phyloP scores from a whole-genome alignment of 116 monocot genomes.

The Dioscorea cayenensis region DNA sequence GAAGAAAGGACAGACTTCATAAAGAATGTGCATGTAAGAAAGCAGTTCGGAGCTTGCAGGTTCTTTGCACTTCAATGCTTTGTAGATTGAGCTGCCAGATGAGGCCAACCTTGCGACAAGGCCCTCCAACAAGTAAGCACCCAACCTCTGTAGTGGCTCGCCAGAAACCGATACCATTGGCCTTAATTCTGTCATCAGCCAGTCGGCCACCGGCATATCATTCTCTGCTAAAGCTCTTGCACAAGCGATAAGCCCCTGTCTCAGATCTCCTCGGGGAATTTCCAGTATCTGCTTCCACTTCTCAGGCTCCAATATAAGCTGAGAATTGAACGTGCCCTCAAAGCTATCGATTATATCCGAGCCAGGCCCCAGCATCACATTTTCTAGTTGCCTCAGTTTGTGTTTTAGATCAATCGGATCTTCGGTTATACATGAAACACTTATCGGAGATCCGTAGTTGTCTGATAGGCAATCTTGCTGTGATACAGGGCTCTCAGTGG shows the following conservation, averaged over 20 bases:
- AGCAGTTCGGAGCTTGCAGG: constrained; percentile 72
- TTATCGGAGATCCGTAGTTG: constrained; percentile 48
- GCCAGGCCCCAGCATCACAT: constrained; percentile 67
- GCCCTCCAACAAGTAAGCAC: constrained; percentile 84
- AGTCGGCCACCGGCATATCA: constrained; percentile 23
- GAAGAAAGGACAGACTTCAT: constrained; percentile 32
- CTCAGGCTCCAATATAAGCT: constrained; percentile 19
- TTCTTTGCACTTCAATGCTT: constrained; percentile 77
- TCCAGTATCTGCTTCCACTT: constrained; percentile 35
- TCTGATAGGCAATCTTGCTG: constrained; percentile 56
- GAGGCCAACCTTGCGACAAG: constrained; percentile 68
- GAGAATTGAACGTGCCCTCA: constrained; percentile 14
- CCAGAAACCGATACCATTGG: constrained; percentile 89
- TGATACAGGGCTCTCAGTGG: constrained; percentile 43
- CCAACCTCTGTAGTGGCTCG: constrained; percentile 68
- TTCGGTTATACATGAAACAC: constrained; percentile 60
- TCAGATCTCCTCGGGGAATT: constrained; percentile 58
- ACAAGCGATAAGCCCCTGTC: constrained; percentile 52
- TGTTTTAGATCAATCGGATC: constrained; percentile 45
- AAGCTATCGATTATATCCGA: constrained; percentile 30
- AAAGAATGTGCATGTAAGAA: constrained; percentile 89
- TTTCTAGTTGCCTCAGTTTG: constrained; percentile 71
- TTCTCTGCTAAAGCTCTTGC: constrained; percentile 64
- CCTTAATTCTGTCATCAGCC: constrained; percentile 44
- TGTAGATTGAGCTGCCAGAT: constrained; percentile 86